These are phyloP conservation scores for Cantharellus anzutake DNA, from an alignment of 768 basidiomycete genomes.

Conservation along the genomic window DNA sequence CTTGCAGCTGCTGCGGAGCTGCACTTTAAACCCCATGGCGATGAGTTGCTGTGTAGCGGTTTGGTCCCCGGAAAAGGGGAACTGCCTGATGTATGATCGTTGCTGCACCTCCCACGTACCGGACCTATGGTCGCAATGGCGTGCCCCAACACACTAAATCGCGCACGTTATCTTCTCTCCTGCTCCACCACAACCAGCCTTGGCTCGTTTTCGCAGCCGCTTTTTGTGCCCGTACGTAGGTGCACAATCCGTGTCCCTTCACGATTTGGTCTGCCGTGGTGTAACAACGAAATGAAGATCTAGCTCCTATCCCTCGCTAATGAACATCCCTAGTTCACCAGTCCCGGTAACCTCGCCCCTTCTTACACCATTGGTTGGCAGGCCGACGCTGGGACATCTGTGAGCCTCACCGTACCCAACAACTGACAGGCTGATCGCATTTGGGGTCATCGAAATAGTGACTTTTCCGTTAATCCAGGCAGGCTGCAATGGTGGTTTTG, in stretches of 20 bases:
- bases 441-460: conserved; percentile 29
- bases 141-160: no score
- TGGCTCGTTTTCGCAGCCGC: neutral
- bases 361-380: conserved; percentile 10
- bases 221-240: neutral
- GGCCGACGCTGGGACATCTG: conserved; percentile 15
- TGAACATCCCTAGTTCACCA: conserved; percentile 24
- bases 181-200: neutral
- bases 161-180: no score
- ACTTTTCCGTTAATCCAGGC: conserved; percentile 19
- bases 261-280: conserved; percentile 8
- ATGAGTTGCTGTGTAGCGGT: no score
- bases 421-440: conserved; percentile 48
- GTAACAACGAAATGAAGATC: neutral
- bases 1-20: no score
- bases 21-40: no score
- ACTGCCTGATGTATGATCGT: no score
- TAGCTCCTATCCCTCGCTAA: neutral
- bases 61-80: no score
- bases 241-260: conserved; percentile 3
- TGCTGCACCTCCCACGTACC: no score
- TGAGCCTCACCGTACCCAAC: conserved; percentile 36
- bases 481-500: conserved; percentile 16
- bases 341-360: conserved; percentile 28
- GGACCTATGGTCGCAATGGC: no score